Base-by-base conservation (phyloP, 352 stramenopile species). In the Pythium pyrilobum region DNA sequence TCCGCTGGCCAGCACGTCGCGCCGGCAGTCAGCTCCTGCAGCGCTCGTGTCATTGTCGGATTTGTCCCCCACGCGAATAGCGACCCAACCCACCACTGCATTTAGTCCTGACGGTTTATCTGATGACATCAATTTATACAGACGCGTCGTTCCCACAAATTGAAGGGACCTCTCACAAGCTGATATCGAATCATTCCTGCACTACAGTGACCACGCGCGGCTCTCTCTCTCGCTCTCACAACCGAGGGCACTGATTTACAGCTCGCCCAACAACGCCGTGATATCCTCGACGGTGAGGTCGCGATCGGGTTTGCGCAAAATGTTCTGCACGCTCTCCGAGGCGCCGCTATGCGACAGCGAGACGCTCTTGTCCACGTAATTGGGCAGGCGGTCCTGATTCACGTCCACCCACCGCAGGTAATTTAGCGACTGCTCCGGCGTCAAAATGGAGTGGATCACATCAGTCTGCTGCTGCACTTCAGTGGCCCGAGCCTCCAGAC, bases 201-300 rank as follows among this genome's bases (percentile, higher is more conserved):
- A 37, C 10, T 37, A 37, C 32, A 37, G 32, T 37, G 32, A 37
- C 32, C 15, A 37, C n/a, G n/a, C n/a, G n/a, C n/a, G 29, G 29
- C 29, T 34, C 37, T 21, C 11, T 13, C 10, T 23, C 25, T 21
- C 21, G 20, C 16, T 15, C 9, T 21, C 10, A 11, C 6, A 31
- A 18, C 41, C 31, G 15, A 23, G 8, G 13, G 8, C 18, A 12
- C 18, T 43, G 37, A 12, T 36, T 44, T 54, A 89, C 49, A 92
- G 66, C 55, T 89, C 77, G 29, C 67, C 67, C 1, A 95, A 71
- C 31, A 95, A 55, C 40, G 78, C 69, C 27, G 81, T 92, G 33
- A 95, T 81, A 51, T 95, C 84, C 56, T 95, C 84, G 41, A 95
- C 81, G 12, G 84, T 92, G 5, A 95, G 69, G 54, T 92, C 81